Percentiles rank a stretch among this genome's conserved stretches.
These are phyloP conservation scores for Sclerotinia borealis DNA, from an alignment of 2,329 filamentous ascomycete genomes.

Conservation along the genomic window DNA sequence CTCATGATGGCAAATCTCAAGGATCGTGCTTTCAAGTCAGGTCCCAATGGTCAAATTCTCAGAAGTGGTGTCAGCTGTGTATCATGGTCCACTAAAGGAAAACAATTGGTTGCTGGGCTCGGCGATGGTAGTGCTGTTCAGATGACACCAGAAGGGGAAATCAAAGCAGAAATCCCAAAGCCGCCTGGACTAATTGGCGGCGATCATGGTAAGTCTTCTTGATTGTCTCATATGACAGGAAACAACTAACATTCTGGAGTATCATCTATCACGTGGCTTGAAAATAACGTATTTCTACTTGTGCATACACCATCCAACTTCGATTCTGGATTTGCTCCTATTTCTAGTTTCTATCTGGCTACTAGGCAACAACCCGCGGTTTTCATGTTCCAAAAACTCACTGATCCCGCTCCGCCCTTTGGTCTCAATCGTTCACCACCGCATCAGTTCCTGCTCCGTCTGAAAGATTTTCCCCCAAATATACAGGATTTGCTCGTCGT, in stretches of 20 bases:
- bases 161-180: slow-evolving; percentile 72
- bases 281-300: slow-evolving; percentile 77
- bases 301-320: slow-evolving; percentile 65
- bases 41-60: slow-evolving; percentile 57
- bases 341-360: slow-evolving; percentile 74
- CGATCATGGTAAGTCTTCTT: slow-evolving; percentile 56
- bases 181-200: slow-evolving; percentile 60
- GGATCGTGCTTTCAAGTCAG: slow-evolving; percentile 51
- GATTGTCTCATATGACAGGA: neutral
- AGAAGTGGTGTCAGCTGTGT: slow-evolving; percentile 74
- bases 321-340: slow-evolving; percentile 45
- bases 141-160: slow-evolving; percentile 73
- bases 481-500: slow-evolving; percentile 78
- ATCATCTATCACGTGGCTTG: slow-evolving; percentile 79
- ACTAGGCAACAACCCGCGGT: slow-evolving; percentile 53
- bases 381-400: slow-evolving; percentile 69
- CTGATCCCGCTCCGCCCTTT: slow-evolving; percentile 69
- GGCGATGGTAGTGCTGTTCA: slow-evolving; percentile 74
- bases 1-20: slow-evolving; percentile 79
- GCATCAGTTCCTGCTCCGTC: slow-evolving; percentile 69
- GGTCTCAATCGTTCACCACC: slow-evolving; percentile 59
- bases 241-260: slow-evolving; percentile 43
- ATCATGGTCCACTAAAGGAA: slow-evolving; percentile 89
- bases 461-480: slow-evolving; percentile 74
- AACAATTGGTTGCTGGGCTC: slow-evolving; percentile 83